Evolutionary conservation across 306 rosid species (phyloP).

Genomic region (Vigna trinervia): DNA sequence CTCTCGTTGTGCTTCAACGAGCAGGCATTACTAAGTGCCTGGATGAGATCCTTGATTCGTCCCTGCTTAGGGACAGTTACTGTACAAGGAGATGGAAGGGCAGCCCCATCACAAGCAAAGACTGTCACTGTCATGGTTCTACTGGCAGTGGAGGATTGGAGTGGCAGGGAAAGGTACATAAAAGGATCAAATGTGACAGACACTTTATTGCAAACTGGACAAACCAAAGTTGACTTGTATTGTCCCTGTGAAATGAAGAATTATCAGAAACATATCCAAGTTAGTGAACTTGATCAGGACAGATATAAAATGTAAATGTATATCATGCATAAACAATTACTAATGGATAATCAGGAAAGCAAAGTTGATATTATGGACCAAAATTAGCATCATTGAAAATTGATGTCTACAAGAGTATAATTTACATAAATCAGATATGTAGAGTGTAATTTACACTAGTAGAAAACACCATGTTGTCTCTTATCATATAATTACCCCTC

Average conservation of each 20-base stretch:
- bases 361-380: constrained; percentile 32
- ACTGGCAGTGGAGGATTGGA: constrained; percentile 76
- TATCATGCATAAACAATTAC: constrained; percentile 25
- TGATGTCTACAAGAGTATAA: not conserved
- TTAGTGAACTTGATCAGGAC: constrained; percentile 36
- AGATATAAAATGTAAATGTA: constrained; percentile 31
- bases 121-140: constrained; percentile 84
- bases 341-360: constrained; percentile 26
- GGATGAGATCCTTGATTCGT: constrained; percentile 92
- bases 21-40: constrained; percentile 86
- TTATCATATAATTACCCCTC: constrained; percentile 5
- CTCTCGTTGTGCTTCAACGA: constrained; percentile 83
- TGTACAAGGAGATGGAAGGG: constrained; percentile 71
- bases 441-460: not conserved
- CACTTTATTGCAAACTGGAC: constrained; percentile 97
- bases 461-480: not conserved
- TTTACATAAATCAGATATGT: not conserved
- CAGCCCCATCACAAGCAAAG: constrained; percentile 79
- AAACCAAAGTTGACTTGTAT: constrained; percentile 97
- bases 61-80: constrained; percentile 97
- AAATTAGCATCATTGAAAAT: constrained; percentile 15
- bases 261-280: constrained; percentile 45
- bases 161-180: constrained; percentile 97
- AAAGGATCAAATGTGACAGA: constrained; percentile 99
- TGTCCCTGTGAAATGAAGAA: constrained; percentile 76